Evolutionary conservation across 2,329 filamentous ascomycete species (phyloP).

Genomic region (Arthroderma uncinatum): DNA sequence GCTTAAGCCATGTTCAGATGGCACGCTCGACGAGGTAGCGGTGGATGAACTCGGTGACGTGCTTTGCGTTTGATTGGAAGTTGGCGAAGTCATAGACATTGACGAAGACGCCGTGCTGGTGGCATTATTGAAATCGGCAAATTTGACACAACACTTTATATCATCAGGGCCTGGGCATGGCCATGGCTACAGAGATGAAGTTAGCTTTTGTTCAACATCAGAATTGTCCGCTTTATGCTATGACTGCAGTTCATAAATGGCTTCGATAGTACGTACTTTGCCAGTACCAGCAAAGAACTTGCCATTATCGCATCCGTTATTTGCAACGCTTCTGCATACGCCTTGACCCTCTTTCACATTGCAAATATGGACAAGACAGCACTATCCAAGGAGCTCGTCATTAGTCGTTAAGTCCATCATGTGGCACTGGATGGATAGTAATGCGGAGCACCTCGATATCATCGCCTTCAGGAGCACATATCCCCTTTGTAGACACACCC

Average conservation of each 20-base stretch:
- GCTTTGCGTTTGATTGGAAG: background rate
- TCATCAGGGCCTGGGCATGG: conserved; percentile 2
- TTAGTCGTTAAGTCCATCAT: background rate
- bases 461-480: background rate
- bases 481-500: background rate
- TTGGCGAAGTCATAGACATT: background rate
- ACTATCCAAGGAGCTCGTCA: background rate
- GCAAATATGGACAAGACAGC: conserved; percentile 2
- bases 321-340: background rate
- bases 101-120: background rate
- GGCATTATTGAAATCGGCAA: background rate
- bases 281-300: conserved; percentile 5
- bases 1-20: conserved; percentile 44
- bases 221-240: background rate
- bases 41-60: background rate
- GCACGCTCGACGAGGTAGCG: background rate
- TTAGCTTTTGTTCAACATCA: background rate
- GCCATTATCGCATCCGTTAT: background rate
- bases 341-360: background rate
- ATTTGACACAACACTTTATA: conserved; percentile 5
- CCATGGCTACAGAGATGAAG: background rate
- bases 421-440: no score
- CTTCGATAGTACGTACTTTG: background rate
- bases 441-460: background rate
- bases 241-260: background rate